phyloP scores from a whole-genome alignment of 2,329 filamentous ascomycete genomes.

The Paramyrothecium sp. region DNA sequence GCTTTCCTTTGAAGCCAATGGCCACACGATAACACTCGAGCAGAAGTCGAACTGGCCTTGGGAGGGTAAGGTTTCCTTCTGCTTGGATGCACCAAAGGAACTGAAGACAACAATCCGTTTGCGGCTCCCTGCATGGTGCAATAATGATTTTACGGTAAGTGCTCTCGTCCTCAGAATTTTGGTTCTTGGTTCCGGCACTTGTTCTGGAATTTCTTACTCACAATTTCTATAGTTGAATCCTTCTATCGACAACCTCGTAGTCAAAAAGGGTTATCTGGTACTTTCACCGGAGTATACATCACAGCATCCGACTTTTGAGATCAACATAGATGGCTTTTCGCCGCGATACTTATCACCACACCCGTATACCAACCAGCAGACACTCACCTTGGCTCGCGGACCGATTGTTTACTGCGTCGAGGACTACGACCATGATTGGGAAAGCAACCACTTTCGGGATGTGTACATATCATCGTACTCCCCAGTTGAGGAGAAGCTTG shows the following conservation, averaged over 20 bases:
- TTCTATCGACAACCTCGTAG: no score
- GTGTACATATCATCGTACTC: constrained; percentile 9
- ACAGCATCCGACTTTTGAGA: constrained; percentile 25
- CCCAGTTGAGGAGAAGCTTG: no score
- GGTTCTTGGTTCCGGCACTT: no score
- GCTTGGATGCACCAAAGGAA: no score
- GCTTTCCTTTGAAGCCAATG: constrained; percentile 35
- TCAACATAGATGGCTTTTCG: constrained; percentile 43
- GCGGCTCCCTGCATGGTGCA: no score
- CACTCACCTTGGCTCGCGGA: constrained; percentile 52
- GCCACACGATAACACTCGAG: constrained; percentile 35
- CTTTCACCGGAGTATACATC: constrained; percentile 39
- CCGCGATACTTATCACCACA: constrained; percentile 51
- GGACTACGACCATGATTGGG: constrained; percentile 56
- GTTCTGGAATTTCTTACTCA: no score
- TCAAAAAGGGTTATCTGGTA: constrained; percentile 46
- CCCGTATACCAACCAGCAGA: constrained; percentile 55
- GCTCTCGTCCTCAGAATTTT: no score
- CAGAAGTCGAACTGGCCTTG: no score
- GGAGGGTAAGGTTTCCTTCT: no score
- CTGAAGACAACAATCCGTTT: no score
- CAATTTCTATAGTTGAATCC: no score
- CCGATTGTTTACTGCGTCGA: constrained; percentile 62
- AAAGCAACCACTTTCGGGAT: constrained; percentile 52
- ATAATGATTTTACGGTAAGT: no score